Evolutionary conservation across 2,329 filamentous ascomycete genomes (phyloP), one percentile per base, ranked within the genome.

Genomic region (Coniochaeta prunicola): DNA sequence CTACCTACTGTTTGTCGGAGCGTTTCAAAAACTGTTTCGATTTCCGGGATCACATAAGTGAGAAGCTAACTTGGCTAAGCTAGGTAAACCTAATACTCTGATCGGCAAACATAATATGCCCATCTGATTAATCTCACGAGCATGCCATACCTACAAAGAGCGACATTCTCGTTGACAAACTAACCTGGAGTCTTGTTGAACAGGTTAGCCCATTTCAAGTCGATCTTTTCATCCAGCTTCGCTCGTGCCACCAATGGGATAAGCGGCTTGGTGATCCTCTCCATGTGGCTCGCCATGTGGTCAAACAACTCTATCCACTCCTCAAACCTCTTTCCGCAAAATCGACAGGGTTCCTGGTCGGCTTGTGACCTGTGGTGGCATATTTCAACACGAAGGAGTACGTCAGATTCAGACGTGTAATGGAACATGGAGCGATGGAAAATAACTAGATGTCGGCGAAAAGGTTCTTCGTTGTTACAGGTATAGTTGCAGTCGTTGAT

Each of bases 241-340:
- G 6, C 31, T 24, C 64, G 65, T 30, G 78, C 77, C 4, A 87
- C 83, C 3, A 87, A 76, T 13, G 77, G 75, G 58, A 96, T 77
- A 33, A 96, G 83, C 0, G 92, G 92, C 68, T 96, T 82, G 66
- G 90, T 90, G 68, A 96, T 89, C 64, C 91, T 86, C 72, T 96
- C 91, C 91, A 97, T 94, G 71, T 97, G 92, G 72, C 93, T 93
- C 55, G 91, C 91, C 69, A 96, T 75, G 73, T 96, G 92, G n/a
- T 94, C 91, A 0, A 90, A 94, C 61, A 96, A 77, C 74, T 96
- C 96, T 80, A 96, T 96, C 91, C 91, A 96, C 40, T 85, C 90
- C 31, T 82, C 85, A 71, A 91, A 92, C 13, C 83, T 79, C 71
- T 88, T 92, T 61, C 88, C 88, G 68, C 92, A 96, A 76, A 96